These are phyloP conservation scores for Verbascum thapsus DNA, from an alignment of 257 asterid species.

Conservation along the genomic window DNA sequence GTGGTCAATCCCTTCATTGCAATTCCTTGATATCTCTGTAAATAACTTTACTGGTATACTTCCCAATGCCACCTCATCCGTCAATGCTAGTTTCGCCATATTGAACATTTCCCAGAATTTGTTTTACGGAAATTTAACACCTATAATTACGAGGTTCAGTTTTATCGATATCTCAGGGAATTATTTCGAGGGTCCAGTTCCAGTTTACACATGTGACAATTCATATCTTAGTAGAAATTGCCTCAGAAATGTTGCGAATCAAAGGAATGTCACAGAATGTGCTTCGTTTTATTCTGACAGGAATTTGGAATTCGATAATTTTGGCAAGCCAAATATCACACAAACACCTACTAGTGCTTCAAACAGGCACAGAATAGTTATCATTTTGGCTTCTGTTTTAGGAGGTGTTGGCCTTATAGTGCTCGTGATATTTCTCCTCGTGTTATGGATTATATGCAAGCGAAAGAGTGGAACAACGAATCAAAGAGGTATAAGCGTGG, in stretches of 20 bases:
- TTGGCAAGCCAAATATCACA: conserved; percentile 57
- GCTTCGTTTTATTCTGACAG: conserved; percentile 64
- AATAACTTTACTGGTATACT: conserved; percentile 78
- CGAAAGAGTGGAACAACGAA: conserved; percentile 56
- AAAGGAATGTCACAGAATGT: conserved; percentile 65
- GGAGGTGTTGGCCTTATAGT: conserved; percentile 65
- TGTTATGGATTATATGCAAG: conserved; percentile 51
- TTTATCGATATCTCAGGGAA: conserved; percentile 66
- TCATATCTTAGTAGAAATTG: conserved; percentile 53
- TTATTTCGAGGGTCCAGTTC: conserved; percentile 77
- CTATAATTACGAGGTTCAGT: conserved; percentile 53
- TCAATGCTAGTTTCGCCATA: conserved; percentile 41
- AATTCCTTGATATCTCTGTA: conserved; percentile 60
- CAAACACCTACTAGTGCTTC: conserved; percentile 48
- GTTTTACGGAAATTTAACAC: conserved; percentile 69
- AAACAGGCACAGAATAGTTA: conserved; percentile 39
- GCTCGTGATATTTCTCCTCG: conserved; percentile 40
- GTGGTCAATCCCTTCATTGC: conserved; percentile 75
- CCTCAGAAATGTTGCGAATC: conserved; percentile 56
- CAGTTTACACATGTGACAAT: conserved; percentile 51
- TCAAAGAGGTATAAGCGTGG: conserved; percentile 65
- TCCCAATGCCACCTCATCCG: conserved; percentile 45
- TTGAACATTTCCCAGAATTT: conserved; percentile 66
- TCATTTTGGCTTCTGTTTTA: conserved; percentile 72
- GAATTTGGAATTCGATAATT: conserved; percentile 74